Evolutionary conservation across 441 rosid species (phyloP), one percentile per base, ranked within the genome.

Genomic region (Pelargonium cotyledonis): DNA sequence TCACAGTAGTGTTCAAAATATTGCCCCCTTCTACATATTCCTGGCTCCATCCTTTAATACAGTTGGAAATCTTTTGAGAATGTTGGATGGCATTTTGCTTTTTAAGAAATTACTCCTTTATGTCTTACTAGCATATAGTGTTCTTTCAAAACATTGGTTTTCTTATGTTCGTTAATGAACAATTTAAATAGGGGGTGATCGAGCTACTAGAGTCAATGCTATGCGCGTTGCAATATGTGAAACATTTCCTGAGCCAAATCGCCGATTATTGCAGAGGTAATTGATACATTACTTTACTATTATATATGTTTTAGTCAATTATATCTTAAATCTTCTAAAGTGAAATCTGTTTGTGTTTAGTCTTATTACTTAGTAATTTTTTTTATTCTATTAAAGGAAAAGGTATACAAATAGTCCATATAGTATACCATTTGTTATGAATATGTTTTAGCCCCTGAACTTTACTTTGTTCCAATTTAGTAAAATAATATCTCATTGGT

Each of bases 201-300:
- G 86, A 47, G 79, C 79, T 61, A 72, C 51, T 78, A 82, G 96
- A 85, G 88, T 89, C 72, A 83, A 81, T 82, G 87, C 94, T 77
- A 91, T 92, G 90, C 88, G 96, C 65, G 76, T 78, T 72, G 97
- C 99, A 72, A 89, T 95, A 75, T 83, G 88, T 65, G 99, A 92
- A 80, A 85, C 96, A 62, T 95, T 95, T 78, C 99, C 99, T 64
- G 99, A 95, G 85, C 99, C 99, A 76, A 95, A 95, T 72, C 97
- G 99, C n/a, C 92, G 86, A 77, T 81, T 95, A 70, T 77, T 95
- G 85, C 94, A 95, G 72, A 95, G 99, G 99, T 95, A 78, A 65
- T 47, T 70, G 26, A 49, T 65, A 53, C 70, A 60, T 73, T 51
- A 31, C 8, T 61, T 62, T 29, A 5, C 8, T 29, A 29, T 29